Base-by-base conservation (phyloP, 768 basidiomycete genomes). In the Leccinellum luteum region DNA sequence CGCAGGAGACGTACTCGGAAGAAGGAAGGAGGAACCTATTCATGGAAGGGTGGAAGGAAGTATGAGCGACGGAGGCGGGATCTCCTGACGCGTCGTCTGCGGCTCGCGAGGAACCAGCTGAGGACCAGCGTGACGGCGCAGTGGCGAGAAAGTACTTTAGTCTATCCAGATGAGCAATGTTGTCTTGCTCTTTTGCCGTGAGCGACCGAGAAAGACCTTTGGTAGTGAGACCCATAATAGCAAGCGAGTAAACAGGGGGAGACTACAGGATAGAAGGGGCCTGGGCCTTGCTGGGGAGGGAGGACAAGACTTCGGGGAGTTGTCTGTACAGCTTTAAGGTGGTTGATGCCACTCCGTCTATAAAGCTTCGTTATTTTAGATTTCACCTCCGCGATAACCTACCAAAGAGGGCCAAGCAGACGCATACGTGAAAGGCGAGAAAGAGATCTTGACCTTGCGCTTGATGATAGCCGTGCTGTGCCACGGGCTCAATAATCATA, bases 111-210 rank as follows among this genome's bases (percentile, higher is more conserved):
- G 76, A 64, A 44, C 67, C 67, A 1, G 70, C 59, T 12, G 75
- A 69, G 25, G 71, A 81, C 91, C 90, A 93, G 49, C 83, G 81
- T 28, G 82, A 86, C 3, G 87, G 94, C 8, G 89, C 92, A 12
- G 90, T 92, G 15, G 90, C 89, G 47, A 94, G 84, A 74, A 94
- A 94, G 75, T 86, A 89, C 75, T 94, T 94, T 73, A 94, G 88
- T 21, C 85, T 74, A 64, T 94, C 90, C 21, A 94, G 81, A 61
- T 88, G 80, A n/a, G 82, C 82, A 43, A 93, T 76, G 25, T 83
- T 79, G 21, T 89, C 87, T 56, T 85, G 83, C 69, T 92, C 90
- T 51, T 81, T 75, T 1, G 79, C 67, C 6, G 80, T 83, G 49
- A 92, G 79, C 0, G 85, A 79, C n/a, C 87, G 53, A 2, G 70